Base-by-base conservation (phyloP, 2,329 filamentous ascomycete species). In the Verticillium nonalfalfae region DNA sequence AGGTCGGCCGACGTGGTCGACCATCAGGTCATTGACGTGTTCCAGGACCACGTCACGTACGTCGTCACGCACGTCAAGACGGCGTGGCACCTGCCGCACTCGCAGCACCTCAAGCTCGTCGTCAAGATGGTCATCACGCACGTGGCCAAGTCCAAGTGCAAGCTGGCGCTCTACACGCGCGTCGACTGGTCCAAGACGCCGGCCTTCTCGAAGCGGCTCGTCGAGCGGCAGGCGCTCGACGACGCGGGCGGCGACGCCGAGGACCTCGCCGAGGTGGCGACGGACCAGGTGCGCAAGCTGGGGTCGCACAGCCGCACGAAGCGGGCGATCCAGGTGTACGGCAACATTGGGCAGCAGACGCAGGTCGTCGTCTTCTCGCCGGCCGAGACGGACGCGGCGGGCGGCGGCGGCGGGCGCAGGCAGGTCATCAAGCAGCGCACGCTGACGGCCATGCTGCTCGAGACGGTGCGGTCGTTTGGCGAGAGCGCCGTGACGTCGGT, bases 51-150 rank as follows among this genome's bases (percentile, higher is more conserved):
- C 68, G 80, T 85, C 60, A 87, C 83, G 56, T 89, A 89, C 67
- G 85, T 88, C 38, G 83, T 89, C 55, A 84, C 81, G 10, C 83
- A 88, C 66, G 78, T 78, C 70, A 86, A 84, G 72, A 87, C 82
- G 18, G 82, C 85, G 7, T 96, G 92, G 91, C 92, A 97, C 77
- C 81, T 98, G 40, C 95, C 95, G 13, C 88, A 93, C 71, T 86
- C 89, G 59, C 81, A 86, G 57, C 84, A 86, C 59, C 96, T 98
- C 76, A 88, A 89, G 68, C 79, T 97, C 26, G 85, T 96, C 61
- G 94, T 87, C 66, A 97, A 97, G 75, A 87, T 97, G 65, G 92
- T 97, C 65, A 95, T 99, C 65, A 97, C 95, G 2, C 92, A 98
- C 70, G 84, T 94, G 63, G 88, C 92, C 59, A 98, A 98, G 76